Conservation (phyloP, 768 basidiomycete species). For the Lactarius indigo region DNA sequence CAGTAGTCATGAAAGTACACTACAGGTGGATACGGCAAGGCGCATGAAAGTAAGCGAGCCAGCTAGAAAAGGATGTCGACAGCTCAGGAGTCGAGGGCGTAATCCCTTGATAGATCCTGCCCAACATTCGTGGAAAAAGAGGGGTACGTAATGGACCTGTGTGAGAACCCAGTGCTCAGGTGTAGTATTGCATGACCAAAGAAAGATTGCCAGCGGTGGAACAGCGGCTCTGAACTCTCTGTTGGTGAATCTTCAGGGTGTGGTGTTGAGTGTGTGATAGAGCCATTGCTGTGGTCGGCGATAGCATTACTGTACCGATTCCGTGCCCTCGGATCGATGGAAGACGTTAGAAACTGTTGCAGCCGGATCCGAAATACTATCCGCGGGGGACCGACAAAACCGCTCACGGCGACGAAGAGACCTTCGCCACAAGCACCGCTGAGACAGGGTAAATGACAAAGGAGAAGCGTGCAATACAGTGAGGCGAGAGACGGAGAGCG, state of each 20-base stretch:
- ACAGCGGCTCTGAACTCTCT: background rate
- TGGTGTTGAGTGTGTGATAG: background rate
- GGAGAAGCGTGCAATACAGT: background rate
- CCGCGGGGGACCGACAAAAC: conserved; percentile 11
- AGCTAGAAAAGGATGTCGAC: conserved; percentile 2
- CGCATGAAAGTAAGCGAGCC: background rate
- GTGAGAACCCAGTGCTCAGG: background rate
- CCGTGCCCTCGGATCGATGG: background rate
- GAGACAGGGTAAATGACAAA: background rate
- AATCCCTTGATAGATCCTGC: background rate
- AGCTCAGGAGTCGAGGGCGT: background rate
- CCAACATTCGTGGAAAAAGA: background rate
- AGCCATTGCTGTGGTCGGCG: background rate
- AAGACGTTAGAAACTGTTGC: background rate
- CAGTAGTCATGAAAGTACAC: conserved; percentile 1
- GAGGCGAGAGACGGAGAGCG: background rate
- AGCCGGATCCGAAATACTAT: background rate
- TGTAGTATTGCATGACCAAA: background rate
- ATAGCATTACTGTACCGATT: background rate
- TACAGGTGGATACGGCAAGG: background rate
- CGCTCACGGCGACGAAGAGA: conserved; percentile 9
- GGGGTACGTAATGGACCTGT: conserved; percentile 4
- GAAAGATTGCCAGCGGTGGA: background rate
- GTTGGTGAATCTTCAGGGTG: background rate
- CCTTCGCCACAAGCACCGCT: conserved; percentile 3